Evolutionary conservation across 1,139 yeast genomes (phyloP).

Genomic region (Yamadazyma trypodendri): DNA sequence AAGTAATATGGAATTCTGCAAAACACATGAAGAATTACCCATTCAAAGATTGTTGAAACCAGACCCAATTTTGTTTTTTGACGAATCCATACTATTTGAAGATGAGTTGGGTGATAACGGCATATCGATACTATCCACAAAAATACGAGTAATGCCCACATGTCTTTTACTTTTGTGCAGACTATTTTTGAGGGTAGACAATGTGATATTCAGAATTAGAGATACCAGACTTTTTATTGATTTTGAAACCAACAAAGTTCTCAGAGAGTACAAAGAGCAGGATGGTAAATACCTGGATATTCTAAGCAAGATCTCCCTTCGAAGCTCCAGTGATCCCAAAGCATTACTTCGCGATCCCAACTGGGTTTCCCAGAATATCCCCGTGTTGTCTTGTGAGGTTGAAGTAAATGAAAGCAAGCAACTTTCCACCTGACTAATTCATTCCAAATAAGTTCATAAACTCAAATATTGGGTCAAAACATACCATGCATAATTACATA

Average conservation of each 20-base stretch:
- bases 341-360: slow-evolving; percentile 73
- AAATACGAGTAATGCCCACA: slow-evolving; percentile 86
- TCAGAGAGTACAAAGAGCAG: slow-evolving; percentile 76
- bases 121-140: slow-evolving; percentile 70
- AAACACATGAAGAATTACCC: slow-evolving; percentile 51
- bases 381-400: slow-evolving; percentile 28
- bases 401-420: slow-evolving; percentile 5
- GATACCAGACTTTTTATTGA: slow-evolving; percentile 86
- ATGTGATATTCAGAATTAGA: slow-evolving; percentile 77
- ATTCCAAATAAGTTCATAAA: no score
- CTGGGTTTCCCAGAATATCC: slow-evolving; percentile 71
- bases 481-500: no score
- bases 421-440: no score
- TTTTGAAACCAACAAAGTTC: slow-evolving; percentile 59
- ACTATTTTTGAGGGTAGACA: slow-evolving; percentile 84
- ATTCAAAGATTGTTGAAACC: slow-evolving; percentile 64
- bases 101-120: slow-evolving; percentile 98
- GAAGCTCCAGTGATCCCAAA: slow-evolving; percentile 64
- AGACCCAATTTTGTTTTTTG: slow-evolving; percentile 86
- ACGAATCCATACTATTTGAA: slow-evolving; percentile 84
- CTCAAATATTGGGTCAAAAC: no score
- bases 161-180: slow-evolving; percentile 72
- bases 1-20: slow-evolving; percentile 18
- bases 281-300: slow-evolving; percentile 66
- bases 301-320: slow-evolving; percentile 35